A percentile compares a stretch with the other conserved stretches of the same genome.
Conservation (phyloP, 768 basidiomycete species). For the Collybia nuda region DNA sequence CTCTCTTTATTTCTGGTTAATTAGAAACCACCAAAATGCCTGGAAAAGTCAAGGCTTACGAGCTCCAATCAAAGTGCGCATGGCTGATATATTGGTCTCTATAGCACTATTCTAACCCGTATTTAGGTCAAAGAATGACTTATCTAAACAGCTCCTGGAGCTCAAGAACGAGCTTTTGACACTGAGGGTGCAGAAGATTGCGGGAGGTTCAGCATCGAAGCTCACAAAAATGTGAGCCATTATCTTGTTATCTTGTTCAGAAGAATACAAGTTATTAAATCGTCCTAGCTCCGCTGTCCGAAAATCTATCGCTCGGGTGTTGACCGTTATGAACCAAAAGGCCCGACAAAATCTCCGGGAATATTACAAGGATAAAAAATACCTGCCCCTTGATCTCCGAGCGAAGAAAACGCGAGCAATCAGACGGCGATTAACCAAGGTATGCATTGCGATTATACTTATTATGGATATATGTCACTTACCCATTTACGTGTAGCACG, state of each 20-base stretch:
- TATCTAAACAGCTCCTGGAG: constrained; percentile 89
- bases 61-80: constrained; percentile 91
- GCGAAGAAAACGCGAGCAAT: constrained; percentile 98
- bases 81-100: neutral
- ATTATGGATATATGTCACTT: too few species aligned
- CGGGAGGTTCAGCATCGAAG: constrained; percentile 93
- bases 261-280: neutral
- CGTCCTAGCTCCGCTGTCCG: constrained; percentile 81
- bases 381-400: constrained; percentile 95
- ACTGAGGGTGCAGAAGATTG: constrained; percentile 97
- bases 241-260: neutral
- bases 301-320: constrained; percentile 96
- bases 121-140: constrained; percentile 91
- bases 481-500: constrained; percentile 52
- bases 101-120: constrained; percentile 10
- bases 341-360: constrained; percentile 95
- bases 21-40: constrained; percentile 58
- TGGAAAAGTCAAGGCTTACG: constrained; percentile 94
- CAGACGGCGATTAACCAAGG: constrained; percentile 90
- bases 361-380: constrained; percentile 97
- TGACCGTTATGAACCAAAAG: constrained; percentile 99
- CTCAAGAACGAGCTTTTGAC: constrained; percentile 93
- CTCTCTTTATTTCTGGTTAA: neutral
- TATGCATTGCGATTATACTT: constrained; percentile 30
- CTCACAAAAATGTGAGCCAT: constrained; percentile 91